Base-by-base conservation (phyloP, 768 basidiomycete species). In the Ramaria sp. region DNA sequence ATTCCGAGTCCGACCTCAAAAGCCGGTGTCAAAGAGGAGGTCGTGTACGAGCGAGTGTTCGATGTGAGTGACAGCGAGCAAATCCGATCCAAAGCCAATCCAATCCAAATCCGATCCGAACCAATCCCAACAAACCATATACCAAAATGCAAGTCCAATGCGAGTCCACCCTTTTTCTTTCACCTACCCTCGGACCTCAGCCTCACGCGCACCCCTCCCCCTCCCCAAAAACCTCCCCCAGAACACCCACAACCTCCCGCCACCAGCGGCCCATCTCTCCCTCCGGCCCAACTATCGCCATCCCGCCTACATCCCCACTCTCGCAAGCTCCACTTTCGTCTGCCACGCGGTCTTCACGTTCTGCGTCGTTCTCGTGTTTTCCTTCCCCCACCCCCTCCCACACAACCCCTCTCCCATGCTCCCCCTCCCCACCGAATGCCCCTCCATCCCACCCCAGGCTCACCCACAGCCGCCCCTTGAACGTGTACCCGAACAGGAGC, bases 401-500 rank as follows among this genome's bases (percentile, higher is more conserved):
- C 9, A 85, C 70, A 61, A 82, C 80, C 20, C 68, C 65, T 88
- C 89, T 91, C 70, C 87, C 91, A 27, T 61, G 60, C 52, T 83
- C 76, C 24, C 3, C 73, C 75, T 79, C 41, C 75, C 72, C 30
- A n/a, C 83, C 78, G 65, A 88, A 89, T 0, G 86, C 88, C 64
- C 86, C 86, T 61, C 77, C 73, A 64, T 91, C 90, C 66, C 88
- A 90, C 0, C 87, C 86, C 31, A 91, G 72, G 61, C 84, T 88
- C 37, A 91, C 65, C 86, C 86, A 91, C 17, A 92, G 68, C 68
- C 81, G 83, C 7, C 82, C 84, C 20, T 73, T 80, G 61, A 85
- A 86, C 0, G 84, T 88, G 67, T 86, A 87, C 3, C 84, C 84
- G 59, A 92, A 90, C n/a, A 93, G 68, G 39, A 93, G 73, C 80